Evolutionary conservation across 768 basidiomycete species (phyloP), one percentile per base, ranked within the genome.

Genomic region (Lactarius indigo): DNA sequence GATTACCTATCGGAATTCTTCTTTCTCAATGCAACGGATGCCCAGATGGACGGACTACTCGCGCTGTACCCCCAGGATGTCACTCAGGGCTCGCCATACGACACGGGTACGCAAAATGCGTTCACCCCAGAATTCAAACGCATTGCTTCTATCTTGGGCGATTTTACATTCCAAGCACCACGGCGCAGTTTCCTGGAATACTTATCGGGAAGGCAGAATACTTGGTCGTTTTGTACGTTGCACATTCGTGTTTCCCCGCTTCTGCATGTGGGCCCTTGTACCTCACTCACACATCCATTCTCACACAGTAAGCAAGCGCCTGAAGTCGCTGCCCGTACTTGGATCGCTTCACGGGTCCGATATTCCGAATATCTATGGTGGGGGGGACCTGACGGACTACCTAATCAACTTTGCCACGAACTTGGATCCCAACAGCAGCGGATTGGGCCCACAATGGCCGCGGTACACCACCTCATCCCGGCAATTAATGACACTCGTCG

Each of bases 81-180:
- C 60, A 39, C 70, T 18, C 42, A 72, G 61, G 75, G 75, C 0
- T 76, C 74, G 7, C 75, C 75, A 0, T 76, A 72, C 50, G 68
- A 70, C 20, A 74, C 77, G 7, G 75, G 74, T 31, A 7, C n/a
- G 5, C 33, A 56, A 17, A 44, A 68, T 50, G 41, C 58, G 12
- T 12, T 47, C 41, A 79, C 78, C 2, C 79, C 79, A 7, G 63
- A 82, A 68, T 81, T 72, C 71, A 81, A 81, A 65, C 76, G 81
- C 3, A 63, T 80, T 9, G 76, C 79, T 1, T 78, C 79, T 0
- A 64, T 79, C 15, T 74, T 74, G 44, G 80, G 81, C 1, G 80
- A 82, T 64, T 54, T 72, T 5, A 59, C 63, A 9, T 80, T 79
- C 68, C 74, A 79, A 37, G 75, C 72, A 9, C 75, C 74, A 30